Percentiles rank a stretch among this genome's conserved stretches.
Evolutionary conservation across 306 rosid genomes (phyloP).

Genomic region (Gastrolobium villosum): DNA sequence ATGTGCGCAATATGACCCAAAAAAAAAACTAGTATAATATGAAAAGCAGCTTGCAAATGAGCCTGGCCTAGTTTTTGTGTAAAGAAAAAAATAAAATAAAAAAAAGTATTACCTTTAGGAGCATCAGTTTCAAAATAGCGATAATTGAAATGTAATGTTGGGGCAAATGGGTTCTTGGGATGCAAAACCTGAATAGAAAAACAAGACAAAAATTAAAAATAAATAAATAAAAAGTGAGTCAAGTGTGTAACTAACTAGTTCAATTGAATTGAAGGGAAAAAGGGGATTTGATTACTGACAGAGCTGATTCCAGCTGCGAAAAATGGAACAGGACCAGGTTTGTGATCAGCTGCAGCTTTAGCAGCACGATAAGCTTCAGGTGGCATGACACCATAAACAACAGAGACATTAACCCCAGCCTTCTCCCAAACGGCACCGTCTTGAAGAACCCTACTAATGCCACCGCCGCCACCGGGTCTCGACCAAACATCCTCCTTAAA

Average conservation of each 20-base stretch:
- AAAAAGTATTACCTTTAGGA: conserved; percentile 64
- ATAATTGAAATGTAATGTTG: conserved; percentile 94
- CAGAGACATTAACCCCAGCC: conserved; percentile 98
- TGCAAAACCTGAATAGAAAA: conserved; percentile 79
- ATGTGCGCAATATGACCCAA: not conserved
- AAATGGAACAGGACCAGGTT: conserved; percentile 92
- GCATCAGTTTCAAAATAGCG: conserved; percentile 97
- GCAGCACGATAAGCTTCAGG: conserved; percentile 99
- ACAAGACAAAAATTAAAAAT: not conserved
- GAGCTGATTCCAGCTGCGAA: conserved; percentile 98
- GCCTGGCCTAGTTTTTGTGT: not conserved
- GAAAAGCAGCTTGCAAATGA: not conserved
- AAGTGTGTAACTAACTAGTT: too few species aligned
- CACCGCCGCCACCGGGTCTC: conserved; percentile 97
- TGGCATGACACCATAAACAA: conserved; percentile 97
- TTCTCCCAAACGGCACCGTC: conserved; percentile 97
- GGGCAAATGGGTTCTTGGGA: conserved; percentile 98
- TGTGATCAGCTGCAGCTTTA: conserved; percentile 68
- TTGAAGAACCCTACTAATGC: conserved; percentile 95
- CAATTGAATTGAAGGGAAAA: not conserved
- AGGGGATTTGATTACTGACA: conserved; percentile 49
- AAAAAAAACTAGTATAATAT: not conserved
- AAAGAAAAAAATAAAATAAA: not conserved
- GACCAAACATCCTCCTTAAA: conserved; percentile 99
- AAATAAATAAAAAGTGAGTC: too few species aligned